These are phyloP conservation scores for Psilocybe cubensis DNA, from an alignment of 768 basidiomycete genomes.

Conservation along the genomic window DNA sequence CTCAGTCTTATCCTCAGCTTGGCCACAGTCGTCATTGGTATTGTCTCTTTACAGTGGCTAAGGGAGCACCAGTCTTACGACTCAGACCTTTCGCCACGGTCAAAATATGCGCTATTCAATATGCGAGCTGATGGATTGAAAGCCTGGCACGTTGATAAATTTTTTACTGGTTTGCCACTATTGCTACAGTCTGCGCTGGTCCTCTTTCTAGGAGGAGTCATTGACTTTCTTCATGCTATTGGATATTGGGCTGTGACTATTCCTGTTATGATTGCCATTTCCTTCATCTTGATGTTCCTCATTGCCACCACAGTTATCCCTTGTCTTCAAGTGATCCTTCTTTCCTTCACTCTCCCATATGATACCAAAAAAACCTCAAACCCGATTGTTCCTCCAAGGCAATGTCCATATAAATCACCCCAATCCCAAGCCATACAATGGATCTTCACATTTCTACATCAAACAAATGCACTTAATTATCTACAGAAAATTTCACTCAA, in stretches of 20 bases:
- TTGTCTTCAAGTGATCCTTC: constrained; percentile 12
- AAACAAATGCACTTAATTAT: too few relatives aligned
- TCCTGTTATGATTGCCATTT: constrained; percentile 21
- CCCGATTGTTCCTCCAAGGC: too few relatives aligned
- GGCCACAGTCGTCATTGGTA: constrained; percentile 18
- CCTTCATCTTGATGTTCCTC: constrained; percentile 22
- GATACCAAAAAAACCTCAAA: neutral
- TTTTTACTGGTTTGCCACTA: constrained; percentile 28
- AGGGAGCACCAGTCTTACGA: constrained; percentile 18
- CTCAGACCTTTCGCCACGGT: constrained; percentile 4
- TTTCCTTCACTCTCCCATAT: neutral
- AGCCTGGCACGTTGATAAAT: constrained; percentile 28
- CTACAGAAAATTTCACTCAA: too few relatives aligned
- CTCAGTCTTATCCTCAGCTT: constrained; percentile 18
- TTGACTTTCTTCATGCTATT: constrained; percentile 26
- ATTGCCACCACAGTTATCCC: constrained; percentile 5
- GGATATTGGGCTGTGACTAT: constrained; percentile 16
- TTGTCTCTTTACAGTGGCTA: constrained; percentile 20
- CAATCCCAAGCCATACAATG: too few relatives aligned
- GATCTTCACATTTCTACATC: too few relatives aligned
- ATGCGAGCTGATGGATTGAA: constrained; percentile 28
- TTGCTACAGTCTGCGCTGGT: constrained; percentile 30
- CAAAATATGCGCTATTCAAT: constrained; percentile 21
- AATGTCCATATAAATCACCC: constrained; percentile 29
- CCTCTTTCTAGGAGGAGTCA: constrained; percentile 30